These are phyloP conservation scores for Ophiostoma perfectum DNA, from an alignment of 2,329 filamentous ascomycete genomes.

Conservation along the genomic window DNA sequence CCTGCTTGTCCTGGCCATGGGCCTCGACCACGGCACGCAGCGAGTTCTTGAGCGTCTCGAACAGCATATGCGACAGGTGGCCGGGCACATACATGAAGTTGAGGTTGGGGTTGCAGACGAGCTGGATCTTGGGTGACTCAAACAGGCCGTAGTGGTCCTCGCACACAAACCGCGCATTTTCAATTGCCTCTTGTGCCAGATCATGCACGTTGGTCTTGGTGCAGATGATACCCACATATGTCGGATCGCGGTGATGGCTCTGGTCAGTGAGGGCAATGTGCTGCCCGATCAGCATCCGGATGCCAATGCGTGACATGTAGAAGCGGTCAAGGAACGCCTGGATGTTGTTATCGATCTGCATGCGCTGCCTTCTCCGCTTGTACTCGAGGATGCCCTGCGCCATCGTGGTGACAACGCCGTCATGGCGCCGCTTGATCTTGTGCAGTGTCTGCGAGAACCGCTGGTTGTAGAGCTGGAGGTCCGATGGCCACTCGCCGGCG, in stretches of 20 bases:
- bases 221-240: constrained; percentile 97
- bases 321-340: constrained; percentile 97
- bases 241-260: constrained; percentile 78
- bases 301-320: constrained; percentile 99
- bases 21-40: constrained; percentile 93
- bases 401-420: constrained; percentile 95
- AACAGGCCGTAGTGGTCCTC: constrained; percentile 98
- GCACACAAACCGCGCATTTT: constrained; percentile 97
- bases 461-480: constrained; percentile 89
- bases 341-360: constrained; percentile 97
- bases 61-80: constrained; percentile 98
- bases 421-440: constrained; percentile 91
- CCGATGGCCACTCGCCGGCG: constrained; percentile 77
- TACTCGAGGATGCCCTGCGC: constrained; percentile 97
- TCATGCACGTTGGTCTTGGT: constrained; percentile 97
- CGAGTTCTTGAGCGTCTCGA: constrained; percentile 98
- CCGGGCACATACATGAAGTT: constrained; percentile 99
- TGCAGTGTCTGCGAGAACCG: constrained; percentile 84
- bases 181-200: constrained; percentile 92
- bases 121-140: constrained; percentile 91
- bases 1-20: constrained; percentile 90
- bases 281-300: constrained; percentile 97
- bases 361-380: constrained; percentile 90
- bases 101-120: constrained; percentile 88
- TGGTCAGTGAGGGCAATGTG: constrained; percentile 97